A percentile compares a stretch with the other conserved stretches of the same genome.
Evolutionary conservation across 78 protist species (phyloP).

Genomic region (Trichosphaerium sp.): DNA sequence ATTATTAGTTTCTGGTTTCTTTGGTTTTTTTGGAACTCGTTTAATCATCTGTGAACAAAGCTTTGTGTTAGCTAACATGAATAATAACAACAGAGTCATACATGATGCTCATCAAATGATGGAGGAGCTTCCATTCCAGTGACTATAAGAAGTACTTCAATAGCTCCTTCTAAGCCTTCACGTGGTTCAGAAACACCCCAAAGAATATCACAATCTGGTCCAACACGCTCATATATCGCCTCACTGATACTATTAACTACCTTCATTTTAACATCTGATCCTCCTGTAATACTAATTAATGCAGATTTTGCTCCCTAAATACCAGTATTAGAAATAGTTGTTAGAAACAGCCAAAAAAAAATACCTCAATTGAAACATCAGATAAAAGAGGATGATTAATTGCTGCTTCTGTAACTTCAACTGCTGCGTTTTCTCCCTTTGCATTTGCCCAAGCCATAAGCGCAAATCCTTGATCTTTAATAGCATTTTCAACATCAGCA

Average conservation of each 20-base stretch:
- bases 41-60: too few species aligned
- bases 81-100: too few species aligned
- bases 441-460: slow-evolving; percentile 61
- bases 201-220: slow-evolving; percentile 52
- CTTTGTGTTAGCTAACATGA: too few species aligned
- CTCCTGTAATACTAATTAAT: slow-evolving; percentile 28
- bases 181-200: slow-evolving; percentile 39
- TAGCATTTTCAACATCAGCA: slow-evolving; percentile 68
- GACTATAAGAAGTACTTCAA: slow-evolving; percentile 46
- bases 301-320: slow-evolving; percentile 57
- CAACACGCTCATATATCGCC: slow-evolving; percentile 28
- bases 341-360: too few species aligned
- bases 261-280: slow-evolving; percentile 14
- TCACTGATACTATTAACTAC: slow-evolving; percentile 41
- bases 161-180: slow-evolving; percentile 17
- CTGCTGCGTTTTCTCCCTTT: slow-evolving; percentile 36
- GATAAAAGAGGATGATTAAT: slow-evolving; percentile 53
- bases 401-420: slow-evolving; percentile 36
- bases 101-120: slow-evolving; percentile 1
- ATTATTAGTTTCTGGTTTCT: too few species aligned
- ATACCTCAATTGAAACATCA: slow-evolving; percentile 25
- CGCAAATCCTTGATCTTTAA: slow-evolving; percentile 58
- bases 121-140: slow-evolving; percentile 37
- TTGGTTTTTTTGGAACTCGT: too few species aligned
- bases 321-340: too few species aligned